Conservation (phyloP, 768 basidiomycete genomes). For the Cyclocybe cylindracea region DNA sequence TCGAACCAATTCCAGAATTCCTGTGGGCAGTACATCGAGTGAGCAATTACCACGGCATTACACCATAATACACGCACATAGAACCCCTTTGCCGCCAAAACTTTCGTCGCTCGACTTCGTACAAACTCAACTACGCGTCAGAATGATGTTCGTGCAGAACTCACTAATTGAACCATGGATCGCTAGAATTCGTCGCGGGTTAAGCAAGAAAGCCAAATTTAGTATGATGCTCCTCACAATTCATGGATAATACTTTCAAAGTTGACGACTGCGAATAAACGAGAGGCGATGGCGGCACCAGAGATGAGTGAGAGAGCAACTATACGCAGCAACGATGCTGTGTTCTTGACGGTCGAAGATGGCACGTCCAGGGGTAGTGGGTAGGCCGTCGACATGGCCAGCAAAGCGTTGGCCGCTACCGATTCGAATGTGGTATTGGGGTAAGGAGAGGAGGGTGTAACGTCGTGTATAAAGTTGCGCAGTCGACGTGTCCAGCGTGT, state of each 20-base stretch:
- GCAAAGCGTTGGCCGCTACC: constrained; percentile 8
- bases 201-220: background rate
- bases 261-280: constrained; percentile 95
- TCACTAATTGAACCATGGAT: constrained; percentile 99
- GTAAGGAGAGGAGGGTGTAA: constrained; percentile 11
- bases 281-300: constrained; percentile 91
- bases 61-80: constrained; percentile 60
- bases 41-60: background rate
- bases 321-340: constrained; percentile 88
- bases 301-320: constrained; percentile 90
- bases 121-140: constrained; percentile 14
- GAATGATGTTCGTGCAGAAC: constrained; percentile 31
- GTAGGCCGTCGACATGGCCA: constrained; percentile 75
- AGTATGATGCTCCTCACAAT: constrained; percentile 65
- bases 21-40: constrained; percentile 36
- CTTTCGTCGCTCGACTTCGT: constrained; percentile 85
- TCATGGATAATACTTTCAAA: constrained; percentile 99
- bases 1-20: constrained; percentile 99
- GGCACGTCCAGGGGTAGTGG: constrained; percentile 72
- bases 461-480: constrained; percentile 4
- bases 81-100: constrained; percentile 91
- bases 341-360: constrained; percentile 76
- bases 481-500: constrained; percentile 33
- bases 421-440: constrained; percentile 5
- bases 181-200: constrained; percentile 38